Base-by-base conservation (phyloP, 2,329 filamentous ascomycete genomes). In the Neofusicoccum sp. region DNA sequence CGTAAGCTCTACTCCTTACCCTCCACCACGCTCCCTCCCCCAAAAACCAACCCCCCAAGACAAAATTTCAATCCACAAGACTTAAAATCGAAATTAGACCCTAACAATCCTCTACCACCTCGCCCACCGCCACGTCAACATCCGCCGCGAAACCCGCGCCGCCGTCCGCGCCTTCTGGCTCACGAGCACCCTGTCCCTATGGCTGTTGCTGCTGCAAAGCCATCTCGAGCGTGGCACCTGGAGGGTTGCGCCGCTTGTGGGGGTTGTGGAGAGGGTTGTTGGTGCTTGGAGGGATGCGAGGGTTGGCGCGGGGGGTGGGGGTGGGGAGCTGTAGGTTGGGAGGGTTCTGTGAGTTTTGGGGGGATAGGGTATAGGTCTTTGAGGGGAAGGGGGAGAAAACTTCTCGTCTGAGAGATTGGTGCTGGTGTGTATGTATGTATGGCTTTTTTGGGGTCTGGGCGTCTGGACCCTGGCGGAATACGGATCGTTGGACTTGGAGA, bases 91-190 rank as follows among this genome's bases (percentile, higher is more conserved):
- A 5, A 5, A 7, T 8, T 67, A 89, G 86, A 89, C 86, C 43
- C 77, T 92, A 41, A 91, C 89, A 1, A 82, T 88, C 58, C 82
- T 88, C 66, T 92, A 93, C 75, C 89, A 92, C 72, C 80, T 89
- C 63, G 90, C 88, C 12, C 88, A 92, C 73, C 87, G 89, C 67
- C 89, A 89, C 70, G 89, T 91, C 71, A 90, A 87, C 69, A 92
- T 92, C 67, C 86, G 87, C 69, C 90, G 89, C 69, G 89, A 91
- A 76, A 92, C 89, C 1, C 86, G 86, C 48, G 88, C 88, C 8
- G 90, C 88, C n/a, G 83, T 92, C 64, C 86, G 87, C 66, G 86
- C 91, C 65, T 90, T 92, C 70, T 90, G 87, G 56, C 85, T 89
- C 64, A 87, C 88, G 38, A 89, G 86, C 75, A 91, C 90, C 75